Evolutionary conservation across 2,329 filamentous ascomycete genomes (phyloP).

Genomic region (Fusarium nisikadoi): DNA sequence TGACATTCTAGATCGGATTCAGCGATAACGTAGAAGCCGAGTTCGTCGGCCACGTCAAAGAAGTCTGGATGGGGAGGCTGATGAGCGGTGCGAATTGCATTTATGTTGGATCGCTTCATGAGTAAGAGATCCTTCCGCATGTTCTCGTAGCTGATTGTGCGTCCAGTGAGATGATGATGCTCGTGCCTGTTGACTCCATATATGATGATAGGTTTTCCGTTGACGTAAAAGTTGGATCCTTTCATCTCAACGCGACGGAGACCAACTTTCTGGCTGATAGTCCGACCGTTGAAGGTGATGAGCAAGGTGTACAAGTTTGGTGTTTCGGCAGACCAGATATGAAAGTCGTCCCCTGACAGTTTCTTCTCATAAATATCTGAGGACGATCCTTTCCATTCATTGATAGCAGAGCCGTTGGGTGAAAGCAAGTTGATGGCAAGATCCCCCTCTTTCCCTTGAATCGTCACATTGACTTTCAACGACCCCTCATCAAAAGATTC

Average conservation of each 20-base stretch:
- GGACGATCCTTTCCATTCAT: conserved; percentile 38
- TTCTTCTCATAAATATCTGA: conserved; percentile 52
- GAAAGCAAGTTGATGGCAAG: conserved; percentile 53
- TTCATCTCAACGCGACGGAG: conserved; percentile 72
- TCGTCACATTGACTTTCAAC: conserved; percentile 60
- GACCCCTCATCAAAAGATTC: conserved; percentile 63
- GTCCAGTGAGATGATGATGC: conserved; percentile 71
- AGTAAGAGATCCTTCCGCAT: conserved; percentile 69
- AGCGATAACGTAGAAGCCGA: conserved; percentile 72
- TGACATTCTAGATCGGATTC: conserved; percentile 67
- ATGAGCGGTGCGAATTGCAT: conserved; percentile 75
- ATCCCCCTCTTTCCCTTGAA: conserved; percentile 58
- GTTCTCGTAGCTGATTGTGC: conserved; percentile 70
- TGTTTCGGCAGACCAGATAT: conserved; percentile 76
- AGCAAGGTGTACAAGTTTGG: conserved; percentile 68
- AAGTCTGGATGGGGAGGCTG: conserved; percentile 70
- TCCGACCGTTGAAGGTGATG: conserved; percentile 50
- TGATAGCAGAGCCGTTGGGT: conserved; percentile 44
- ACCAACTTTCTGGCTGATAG: conserved; percentile 66
- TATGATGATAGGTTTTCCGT: conserved; percentile 71
- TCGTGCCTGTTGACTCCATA: conserved; percentile 78
- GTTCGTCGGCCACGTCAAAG: conserved; percentile 70
- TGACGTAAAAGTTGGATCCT: conserved; percentile 70
- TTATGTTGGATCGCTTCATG: conserved; percentile 78
- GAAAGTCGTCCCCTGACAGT: conserved; percentile 59